These are phyloP conservation scores for Cucumis hystrix DNA, from an alignment of 306 rosid genomes.

Conservation along the genomic window DNA sequence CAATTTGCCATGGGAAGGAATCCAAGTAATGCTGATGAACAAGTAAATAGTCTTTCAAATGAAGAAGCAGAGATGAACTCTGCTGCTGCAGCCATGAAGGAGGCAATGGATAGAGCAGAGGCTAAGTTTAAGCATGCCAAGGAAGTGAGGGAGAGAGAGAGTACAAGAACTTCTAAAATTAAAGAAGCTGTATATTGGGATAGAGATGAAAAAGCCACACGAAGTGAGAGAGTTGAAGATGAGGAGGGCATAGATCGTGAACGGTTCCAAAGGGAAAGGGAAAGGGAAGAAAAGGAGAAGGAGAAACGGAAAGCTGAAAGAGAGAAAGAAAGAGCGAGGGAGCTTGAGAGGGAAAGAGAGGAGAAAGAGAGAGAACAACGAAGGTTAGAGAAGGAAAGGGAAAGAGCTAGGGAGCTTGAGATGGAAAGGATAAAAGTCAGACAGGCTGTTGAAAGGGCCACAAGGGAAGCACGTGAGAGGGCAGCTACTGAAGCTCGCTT, in stretches of 20 bases:
- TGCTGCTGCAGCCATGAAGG: conserved; percentile 98
- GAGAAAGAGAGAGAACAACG: conserved; percentile 69
- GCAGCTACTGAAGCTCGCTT: conserved; percentile 70
- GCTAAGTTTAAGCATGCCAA: conserved; percentile 86
- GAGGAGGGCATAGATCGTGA: conserved; percentile 58
- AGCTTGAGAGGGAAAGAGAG: conserved; percentile 46
- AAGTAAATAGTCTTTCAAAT: conserved; percentile 40
- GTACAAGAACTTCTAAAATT: conserved; percentile 53
- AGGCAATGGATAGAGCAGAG: conserved; percentile 96
- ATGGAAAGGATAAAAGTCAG: conserved; percentile 65
- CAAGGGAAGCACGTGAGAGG: conserved; percentile 97
- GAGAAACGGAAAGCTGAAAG: conserved; percentile 37
- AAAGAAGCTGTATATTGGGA: conserved; percentile 53
- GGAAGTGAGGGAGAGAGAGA: conserved; percentile 86
- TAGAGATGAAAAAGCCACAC: conserved; percentile 45
- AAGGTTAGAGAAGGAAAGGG: conserved; percentile 50
- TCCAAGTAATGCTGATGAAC: conserved; percentile 39
- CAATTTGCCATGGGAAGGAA: conserved; percentile 56
- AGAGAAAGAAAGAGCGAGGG: conserved; percentile 25
- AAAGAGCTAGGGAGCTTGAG: conserved; percentile 19
- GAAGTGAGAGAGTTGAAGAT: conserved; percentile 38
- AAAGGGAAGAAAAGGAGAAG: conserved; percentile 44
- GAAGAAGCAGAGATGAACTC: conserved; percentile 83
- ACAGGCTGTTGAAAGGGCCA: conserved; percentile 97
- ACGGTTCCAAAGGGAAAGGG: conserved; percentile 49